A percentile compares a stretch with the other conserved stretches of the same genome.
Evolutionary conservation across 208 protist species (phyloP).

Genomic region (Trypanosoma cruzi): DNA sequence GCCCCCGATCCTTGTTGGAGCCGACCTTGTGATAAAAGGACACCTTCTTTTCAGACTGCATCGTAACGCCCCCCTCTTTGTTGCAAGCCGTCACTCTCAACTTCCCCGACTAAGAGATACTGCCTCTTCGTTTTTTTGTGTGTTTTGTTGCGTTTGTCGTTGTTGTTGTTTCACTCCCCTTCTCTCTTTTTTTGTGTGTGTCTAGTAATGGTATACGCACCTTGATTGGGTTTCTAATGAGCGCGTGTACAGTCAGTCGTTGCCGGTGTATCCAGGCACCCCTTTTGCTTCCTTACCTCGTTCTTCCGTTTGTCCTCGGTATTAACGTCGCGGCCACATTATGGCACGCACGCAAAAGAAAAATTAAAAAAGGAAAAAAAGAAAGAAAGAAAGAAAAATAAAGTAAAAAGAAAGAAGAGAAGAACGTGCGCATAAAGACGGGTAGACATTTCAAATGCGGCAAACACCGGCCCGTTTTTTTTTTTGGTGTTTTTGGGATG

Average conservation of each 20-base stretch:
- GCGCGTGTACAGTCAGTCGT: no score
- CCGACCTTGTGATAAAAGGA: constrained; percentile 22
- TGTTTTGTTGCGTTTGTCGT: no score
- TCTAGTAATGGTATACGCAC: no score
- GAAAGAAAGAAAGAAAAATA: constrained; percentile 9
- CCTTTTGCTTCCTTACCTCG: no score
- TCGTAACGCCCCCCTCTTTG: neutral
- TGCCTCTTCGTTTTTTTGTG: no score
- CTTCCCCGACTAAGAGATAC: no score
- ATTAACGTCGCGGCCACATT: neutral
- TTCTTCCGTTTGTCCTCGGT: neutral
- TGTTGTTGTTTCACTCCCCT: no score
- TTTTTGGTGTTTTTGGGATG: neutral
- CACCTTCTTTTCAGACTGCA: neutral
- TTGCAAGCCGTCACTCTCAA: no score
- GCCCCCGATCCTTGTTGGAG: constrained; percentile 22
- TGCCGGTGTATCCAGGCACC: no score
- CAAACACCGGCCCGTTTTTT: neutral
- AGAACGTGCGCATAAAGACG: constrained; percentile 12
- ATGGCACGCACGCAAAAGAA: constrained; percentile 6
- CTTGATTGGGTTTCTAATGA: no score
- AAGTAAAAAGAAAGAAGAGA: constrained; percentile 3
- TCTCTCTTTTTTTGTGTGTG: no score
- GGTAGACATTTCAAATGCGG: constrained; percentile 4
- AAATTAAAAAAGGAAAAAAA: constrained; percentile 18